Base-by-base conservation (phyloP, 768 basidiomycete genomes). In the Hericium erinaceus region DNA sequence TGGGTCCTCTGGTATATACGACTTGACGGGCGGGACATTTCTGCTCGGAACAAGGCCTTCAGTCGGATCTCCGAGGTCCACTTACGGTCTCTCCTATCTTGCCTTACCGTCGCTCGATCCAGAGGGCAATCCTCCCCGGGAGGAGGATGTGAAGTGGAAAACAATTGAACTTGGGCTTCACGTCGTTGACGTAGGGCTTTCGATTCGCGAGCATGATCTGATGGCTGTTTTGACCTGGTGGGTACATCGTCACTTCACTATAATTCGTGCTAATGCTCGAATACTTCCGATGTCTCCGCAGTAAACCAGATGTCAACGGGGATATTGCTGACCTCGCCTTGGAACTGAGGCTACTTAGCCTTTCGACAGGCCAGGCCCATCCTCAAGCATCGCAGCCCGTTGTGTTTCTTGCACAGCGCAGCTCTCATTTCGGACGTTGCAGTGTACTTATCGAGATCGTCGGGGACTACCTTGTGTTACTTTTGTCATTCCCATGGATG, bases 21-120 rank as follows among this genome's bases (percentile, higher is more conserved):
- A 63, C 48, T 56, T 63, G 28, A 63, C 61, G 3, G 61, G 60
- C 15, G 61, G 60, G 1, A 60, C 60, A 1, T 58, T 63, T 22
- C 44, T 63, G 13, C 61, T 63, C 26, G 61, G 61, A 9, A 63
- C 60, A 16, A 15, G 41, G 48, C 55, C 49, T 12, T 46, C 49
- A 20, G 33, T 46, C 18, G 49, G 39, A 16, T 7, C 40, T 15
- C 57, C 44, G 12, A 38, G 55, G 11, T 41, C 51, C 7, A 63
- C 60, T 1, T 26, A 40, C 4, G 61, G 60, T 4, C 61, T 58
- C 16, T 54, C 61, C 39, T 58, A 61, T 37, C 5, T 61, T 10
- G 18, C 44, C 7, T 55, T 58, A 12, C 60, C 61, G 4, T 41
- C 57, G 39, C 22, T 28, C 3, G 54, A 44, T 9, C 22, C 46